A percentile compares a stretch with the other conserved stretches of the same genome.
phyloP scores from a whole-genome alignment of 305 asterid species.

The Fraxinus dipetala region DNA sequence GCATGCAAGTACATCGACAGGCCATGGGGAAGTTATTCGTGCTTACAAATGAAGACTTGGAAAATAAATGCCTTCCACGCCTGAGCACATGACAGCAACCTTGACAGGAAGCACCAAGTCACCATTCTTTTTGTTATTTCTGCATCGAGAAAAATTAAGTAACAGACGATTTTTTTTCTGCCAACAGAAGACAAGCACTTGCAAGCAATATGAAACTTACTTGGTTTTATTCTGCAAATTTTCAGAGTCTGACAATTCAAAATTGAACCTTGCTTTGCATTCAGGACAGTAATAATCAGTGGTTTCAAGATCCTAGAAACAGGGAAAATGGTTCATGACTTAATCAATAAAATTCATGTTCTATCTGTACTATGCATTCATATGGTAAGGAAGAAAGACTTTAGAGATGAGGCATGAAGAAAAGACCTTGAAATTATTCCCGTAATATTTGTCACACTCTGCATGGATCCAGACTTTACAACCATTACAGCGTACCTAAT shows the following conservation, averaged over 20 bases:
- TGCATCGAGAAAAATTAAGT: conserved; percentile 33
- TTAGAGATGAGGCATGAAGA: conserved; percentile 19
- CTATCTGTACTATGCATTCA: conserved; percentile 11
- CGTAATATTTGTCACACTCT: conserved; percentile 78
- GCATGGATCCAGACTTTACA: conserved; percentile 97
- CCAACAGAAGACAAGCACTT: conserved; percentile 5
- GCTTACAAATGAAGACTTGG: conserved; percentile 97
- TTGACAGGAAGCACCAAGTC: conserved; percentile 60
- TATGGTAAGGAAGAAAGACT: conserved; percentile 15
- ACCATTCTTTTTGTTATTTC: conserved; percentile 60
- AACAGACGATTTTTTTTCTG: conserved; percentile 5
- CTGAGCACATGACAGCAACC: conserved; percentile 78
- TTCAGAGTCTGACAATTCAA: conserved; percentile 92
- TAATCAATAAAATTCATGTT: conserved; percentile 21
- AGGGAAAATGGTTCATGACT: conserved; percentile 24
- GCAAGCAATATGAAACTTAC: conserved; percentile 46
- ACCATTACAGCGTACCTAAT: conserved; percentile 83
- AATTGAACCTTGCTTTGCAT: conserved; percentile 90
- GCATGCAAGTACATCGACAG: not conserved
- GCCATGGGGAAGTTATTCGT: conserved; percentile 2
- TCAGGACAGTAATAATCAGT: conserved; percentile 86
- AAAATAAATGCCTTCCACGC: conserved; percentile 88
- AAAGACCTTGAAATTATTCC: conserved; percentile 56
- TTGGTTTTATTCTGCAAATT: conserved; percentile 49
- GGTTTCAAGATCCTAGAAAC: conserved; percentile 59